Conservation (phyloP, 73 alveolate genomes). For the Tetrahymena thermophila region DNA sequence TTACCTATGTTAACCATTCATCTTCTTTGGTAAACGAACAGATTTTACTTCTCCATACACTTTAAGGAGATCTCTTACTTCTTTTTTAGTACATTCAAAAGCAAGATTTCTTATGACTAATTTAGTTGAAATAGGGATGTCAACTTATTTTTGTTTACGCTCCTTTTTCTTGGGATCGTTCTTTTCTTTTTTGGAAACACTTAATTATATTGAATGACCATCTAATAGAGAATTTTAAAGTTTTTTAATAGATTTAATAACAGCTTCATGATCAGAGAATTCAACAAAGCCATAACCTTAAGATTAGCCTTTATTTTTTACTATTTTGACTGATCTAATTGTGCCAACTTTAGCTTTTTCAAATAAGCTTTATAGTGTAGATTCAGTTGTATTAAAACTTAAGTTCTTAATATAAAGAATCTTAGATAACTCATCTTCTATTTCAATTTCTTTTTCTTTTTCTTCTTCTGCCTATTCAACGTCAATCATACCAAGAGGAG, state of each 20-base stretch:
- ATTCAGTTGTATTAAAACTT: conserved; percentile 76
- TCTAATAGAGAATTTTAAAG: conserved; percentile 76
- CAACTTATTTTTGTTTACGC: conserved; percentile 64
- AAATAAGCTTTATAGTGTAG: conserved; percentile 63
- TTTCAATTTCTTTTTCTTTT: conserved; percentile 49
- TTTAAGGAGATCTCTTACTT: conserved; percentile 78
- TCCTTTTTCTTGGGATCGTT: conserved; percentile 29
- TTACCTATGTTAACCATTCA: conserved; percentile 51
- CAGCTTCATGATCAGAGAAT: conserved; percentile 70
- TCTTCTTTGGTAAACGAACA: conserved; percentile 89
- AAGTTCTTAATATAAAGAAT: conserved; percentile 88
- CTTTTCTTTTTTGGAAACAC: conserved; percentile 65
- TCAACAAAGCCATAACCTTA: conserved; percentile 96
- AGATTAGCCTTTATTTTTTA: conserved; percentile 68
- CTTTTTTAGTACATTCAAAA: conserved; percentile 87
- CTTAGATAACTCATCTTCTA: conserved; percentile 53
- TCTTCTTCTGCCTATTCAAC: conserved; percentile 42
- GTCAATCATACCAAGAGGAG: conserved; percentile 68
- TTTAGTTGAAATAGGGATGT: conserved; percentile 68
- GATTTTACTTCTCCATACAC: conserved; percentile 87
- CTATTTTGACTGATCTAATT: conserved; percentile 73
- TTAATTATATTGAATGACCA: conserved; percentile 83
- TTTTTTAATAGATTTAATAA: conserved; percentile 79
- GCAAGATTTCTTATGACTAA: conserved; percentile 87
- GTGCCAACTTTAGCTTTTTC: conserved; percentile 62